A percentile compares a stretch with the other conserved stretches of the same genome.
Conservation (phyloP, 768 basidiomycete species). For the Psilocybe sp. region DNA sequence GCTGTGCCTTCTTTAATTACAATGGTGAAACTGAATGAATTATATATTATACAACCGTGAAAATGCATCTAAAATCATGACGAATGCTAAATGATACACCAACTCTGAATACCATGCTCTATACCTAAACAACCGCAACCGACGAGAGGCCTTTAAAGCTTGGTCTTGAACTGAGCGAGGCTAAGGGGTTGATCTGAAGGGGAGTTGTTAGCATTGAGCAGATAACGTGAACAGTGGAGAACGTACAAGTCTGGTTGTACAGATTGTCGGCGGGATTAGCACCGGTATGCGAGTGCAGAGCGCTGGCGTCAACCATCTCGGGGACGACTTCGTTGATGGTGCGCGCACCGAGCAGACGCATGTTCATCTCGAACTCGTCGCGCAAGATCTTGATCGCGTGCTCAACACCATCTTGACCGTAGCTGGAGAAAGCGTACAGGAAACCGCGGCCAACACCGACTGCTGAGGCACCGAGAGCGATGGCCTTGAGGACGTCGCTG, state of each 20-base stretch:
- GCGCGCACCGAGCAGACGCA: conserved; percentile 86
- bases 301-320: conserved; percentile 88
- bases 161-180: conserved; percentile 20
- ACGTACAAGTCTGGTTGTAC: conserved; percentile 78
- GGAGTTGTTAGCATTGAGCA: background rate
- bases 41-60: no score
- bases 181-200: conserved; percentile 17
- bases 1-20: no score
- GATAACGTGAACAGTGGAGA: background rate
- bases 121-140: no score
- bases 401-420: conserved; percentile 85
- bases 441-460: conserved; percentile 85
- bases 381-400: conserved; percentile 75
- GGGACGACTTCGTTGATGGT: conserved; percentile 76
- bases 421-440: conserved; percentile 82
- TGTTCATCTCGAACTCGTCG: conserved; percentile 98
- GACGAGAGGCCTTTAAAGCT: conserved; percentile 10
- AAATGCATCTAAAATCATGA: no score
- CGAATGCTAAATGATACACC: no score
- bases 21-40: no score
- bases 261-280: conserved; percentile 67
- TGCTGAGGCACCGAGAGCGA: conserved; percentile 65
- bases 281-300: conserved; percentile 61
- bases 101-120: no score
- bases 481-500: conserved; percentile 75